Conservation (phyloP, 2,329 filamentous ascomycete genomes). For the Nemania serpens region DNA sequence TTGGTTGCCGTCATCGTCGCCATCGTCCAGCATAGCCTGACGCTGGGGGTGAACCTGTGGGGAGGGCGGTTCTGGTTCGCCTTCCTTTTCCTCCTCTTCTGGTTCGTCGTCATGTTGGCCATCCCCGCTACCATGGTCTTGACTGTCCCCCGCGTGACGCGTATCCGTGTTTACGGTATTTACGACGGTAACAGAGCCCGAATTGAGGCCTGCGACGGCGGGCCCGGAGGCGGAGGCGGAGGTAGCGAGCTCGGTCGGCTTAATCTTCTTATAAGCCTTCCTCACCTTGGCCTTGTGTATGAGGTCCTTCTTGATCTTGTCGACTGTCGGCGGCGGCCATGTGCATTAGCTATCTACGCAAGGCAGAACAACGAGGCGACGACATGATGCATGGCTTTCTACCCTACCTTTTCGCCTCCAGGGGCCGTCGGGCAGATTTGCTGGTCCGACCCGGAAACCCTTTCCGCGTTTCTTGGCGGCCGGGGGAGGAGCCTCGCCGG, state of each 20-base stretch:
- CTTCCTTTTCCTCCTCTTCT: slow-evolving; percentile 24
- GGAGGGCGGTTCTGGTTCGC: slow-evolving; percentile 21
- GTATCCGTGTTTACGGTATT: slow-evolving; percentile 16
- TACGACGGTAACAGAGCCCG: slow-evolving; percentile 24
- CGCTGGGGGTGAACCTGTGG: slow-evolving; percentile 48
- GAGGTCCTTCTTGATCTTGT: slow-evolving; percentile 86
- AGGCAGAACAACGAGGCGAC: not conserved
- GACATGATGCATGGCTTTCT: not conserved
- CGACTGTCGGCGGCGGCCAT: slow-evolving; percentile 55
- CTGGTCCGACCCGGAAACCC: slow-evolving; percentile 85
- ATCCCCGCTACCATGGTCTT: slow-evolving; percentile 1
- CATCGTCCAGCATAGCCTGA: slow-evolving; percentile 46
- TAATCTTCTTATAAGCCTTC: slow-evolving; percentile 89
- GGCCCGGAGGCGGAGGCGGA: slow-evolving; percentile 20
- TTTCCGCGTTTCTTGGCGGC: slow-evolving; percentile 61
- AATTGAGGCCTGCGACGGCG: slow-evolving; percentile 1
- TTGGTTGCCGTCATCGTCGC: not conserved
- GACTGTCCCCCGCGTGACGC: not conserved
- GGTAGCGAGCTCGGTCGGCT: slow-evolving; percentile 58
- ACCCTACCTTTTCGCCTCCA: slow-evolving; percentile 72
- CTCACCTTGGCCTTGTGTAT: slow-evolving; percentile 94
- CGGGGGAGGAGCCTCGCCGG: slow-evolving; percentile 42
- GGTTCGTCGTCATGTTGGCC: slow-evolving; percentile 17
- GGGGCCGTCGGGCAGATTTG: slow-evolving; percentile 87
- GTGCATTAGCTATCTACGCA: slow-evolving; percentile 18